Conservation (phyloP, 129 eudicot species). For the Erigeron canadensis region DNA sequence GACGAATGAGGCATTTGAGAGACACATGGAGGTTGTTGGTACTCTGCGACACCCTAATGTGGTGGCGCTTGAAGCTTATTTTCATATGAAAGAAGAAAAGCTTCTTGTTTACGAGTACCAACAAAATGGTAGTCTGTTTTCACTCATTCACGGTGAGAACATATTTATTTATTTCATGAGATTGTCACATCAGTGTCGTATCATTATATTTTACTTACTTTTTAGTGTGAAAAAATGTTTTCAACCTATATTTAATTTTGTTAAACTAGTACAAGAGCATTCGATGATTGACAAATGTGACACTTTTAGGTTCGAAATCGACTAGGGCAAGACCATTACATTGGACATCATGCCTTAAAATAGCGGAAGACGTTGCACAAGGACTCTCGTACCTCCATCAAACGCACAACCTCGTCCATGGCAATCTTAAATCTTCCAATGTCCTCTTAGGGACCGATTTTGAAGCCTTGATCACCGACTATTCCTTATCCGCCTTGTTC, state of each 20-base stretch:
- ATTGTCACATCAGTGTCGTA: not conserved
- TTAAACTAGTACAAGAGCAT: not conserved
- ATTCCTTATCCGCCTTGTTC: conserved; percentile 52
- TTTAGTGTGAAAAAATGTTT: not conserved
- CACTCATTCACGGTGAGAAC: conserved; percentile 66
- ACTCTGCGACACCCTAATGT: conserved; percentile 69
- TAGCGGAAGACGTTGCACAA: conserved; percentile 87
- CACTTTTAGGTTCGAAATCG: conserved; percentile 66
- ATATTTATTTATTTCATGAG: too few species aligned
- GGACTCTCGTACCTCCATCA: conserved; percentile 87
- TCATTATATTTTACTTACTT: not conserved
- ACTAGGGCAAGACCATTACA: conserved; percentile 71
- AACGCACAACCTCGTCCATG: conserved; percentile 78
- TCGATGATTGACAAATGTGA: not conserved
- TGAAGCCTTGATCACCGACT: conserved; percentile 80
- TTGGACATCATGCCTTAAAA: conserved; percentile 93
- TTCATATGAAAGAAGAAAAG: conserved; percentile 67
- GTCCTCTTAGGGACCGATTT: conserved; percentile 86
- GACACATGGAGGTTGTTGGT: conserved; percentile 72
- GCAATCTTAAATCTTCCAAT: conserved; percentile 82
- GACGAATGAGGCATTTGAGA: conserved; percentile 54
- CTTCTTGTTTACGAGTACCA: conserved; percentile 75
- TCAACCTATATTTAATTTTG: not conserved
- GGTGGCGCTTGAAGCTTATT: conserved; percentile 73
- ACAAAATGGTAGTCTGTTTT: conserved; percentile 73